phyloP scores from a whole-genome alignment of 2,329 filamentous ascomycete genomes.

The Clonostachys chloroleuca region DNA sequence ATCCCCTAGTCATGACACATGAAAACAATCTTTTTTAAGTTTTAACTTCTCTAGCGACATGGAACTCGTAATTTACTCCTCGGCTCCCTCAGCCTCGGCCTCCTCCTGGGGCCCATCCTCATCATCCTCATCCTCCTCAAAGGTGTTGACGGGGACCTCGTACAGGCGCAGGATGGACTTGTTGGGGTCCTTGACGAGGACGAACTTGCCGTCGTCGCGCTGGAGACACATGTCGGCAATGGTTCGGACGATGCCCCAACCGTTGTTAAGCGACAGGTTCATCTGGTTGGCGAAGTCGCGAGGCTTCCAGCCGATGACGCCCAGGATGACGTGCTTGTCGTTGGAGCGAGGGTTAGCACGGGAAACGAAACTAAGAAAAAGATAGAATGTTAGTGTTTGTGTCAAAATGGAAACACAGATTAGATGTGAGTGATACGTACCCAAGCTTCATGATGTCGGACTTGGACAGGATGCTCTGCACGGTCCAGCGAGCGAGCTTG shows the following conservation, averaged over 20 bases:
- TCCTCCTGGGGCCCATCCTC: slow-evolving; percentile 48
- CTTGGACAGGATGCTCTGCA: slow-evolving; percentile 92
- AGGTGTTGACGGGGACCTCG: slow-evolving; percentile 79
- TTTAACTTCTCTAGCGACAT: neutral
- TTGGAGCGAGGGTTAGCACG: slow-evolving; percentile 88
- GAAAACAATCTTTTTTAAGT: neutral
- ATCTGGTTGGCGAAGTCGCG: slow-evolving; percentile 96
- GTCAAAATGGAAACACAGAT: neutral
- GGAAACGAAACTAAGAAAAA: slow-evolving; percentile 74
- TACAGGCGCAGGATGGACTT: slow-evolving; percentile 93
- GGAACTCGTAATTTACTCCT: neutral
- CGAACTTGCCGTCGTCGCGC: slow-evolving; percentile 73
- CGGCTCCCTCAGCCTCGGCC: slow-evolving; percentile 19
- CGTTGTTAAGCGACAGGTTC: slow-evolving; percentile 95
- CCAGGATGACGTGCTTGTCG: slow-evolving; percentile 91
- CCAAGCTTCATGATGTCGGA: slow-evolving; percentile 99
- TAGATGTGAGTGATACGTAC: slow-evolving; percentile 42
- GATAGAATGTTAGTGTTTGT: slow-evolving; percentile 14
- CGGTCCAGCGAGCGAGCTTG: slow-evolving; percentile 97
- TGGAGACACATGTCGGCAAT: slow-evolving; percentile 91
- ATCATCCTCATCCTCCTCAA: slow-evolving; percentile 64
- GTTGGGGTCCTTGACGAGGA: slow-evolving; percentile 88
- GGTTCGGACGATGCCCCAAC: slow-evolving; percentile 97
- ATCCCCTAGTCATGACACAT: too few relatives aligned
- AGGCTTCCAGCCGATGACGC: slow-evolving; percentile 96